A percentile compares a stretch with the other conserved stretches of the same genome.
phyloP scores from a whole-genome alignment of 129 eudicot species.

The Tagetes patula region DNA sequence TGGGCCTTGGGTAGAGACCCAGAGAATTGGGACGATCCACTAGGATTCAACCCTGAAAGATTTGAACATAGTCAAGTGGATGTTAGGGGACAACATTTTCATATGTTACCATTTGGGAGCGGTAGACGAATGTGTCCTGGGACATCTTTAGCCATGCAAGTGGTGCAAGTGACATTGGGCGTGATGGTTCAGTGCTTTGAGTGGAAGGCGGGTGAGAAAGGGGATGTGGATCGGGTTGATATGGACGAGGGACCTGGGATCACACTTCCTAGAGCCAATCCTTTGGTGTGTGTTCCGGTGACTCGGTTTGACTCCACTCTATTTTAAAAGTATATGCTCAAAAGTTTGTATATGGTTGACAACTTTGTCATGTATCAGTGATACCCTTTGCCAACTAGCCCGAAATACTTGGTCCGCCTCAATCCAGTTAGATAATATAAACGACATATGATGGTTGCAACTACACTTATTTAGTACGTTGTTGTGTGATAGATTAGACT shows the following conservation, averaged over 20 bases:
- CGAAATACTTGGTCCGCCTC: background rate
- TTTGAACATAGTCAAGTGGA: constrained; percentile 47
- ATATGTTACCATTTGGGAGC: constrained; percentile 63
- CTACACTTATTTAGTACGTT: background rate
- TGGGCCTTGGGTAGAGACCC: constrained; percentile 63
- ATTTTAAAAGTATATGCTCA: background rate
- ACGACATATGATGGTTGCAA: background rate
- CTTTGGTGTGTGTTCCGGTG: constrained; percentile 58
- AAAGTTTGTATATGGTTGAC: background rate
- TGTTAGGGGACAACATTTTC: constrained; percentile 65
- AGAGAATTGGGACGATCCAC: constrained; percentile 51
- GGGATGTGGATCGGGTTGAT: constrained; percentile 35
- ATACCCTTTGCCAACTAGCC: background rate
- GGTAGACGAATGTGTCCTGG: constrained; percentile 78
- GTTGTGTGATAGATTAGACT: background rate
- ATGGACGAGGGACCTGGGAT: constrained; percentile 66
- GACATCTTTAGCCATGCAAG: constrained; percentile 47
- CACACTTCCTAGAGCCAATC: constrained; percentile 66
- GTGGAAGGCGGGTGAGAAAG: constrained; percentile 44
- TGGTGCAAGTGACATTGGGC: constrained; percentile 54
- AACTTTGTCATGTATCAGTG: background rate
- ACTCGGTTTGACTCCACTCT: constrained; percentile 36
- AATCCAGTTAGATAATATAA: background rate
- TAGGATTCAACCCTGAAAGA: constrained; percentile 51
- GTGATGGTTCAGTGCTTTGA: constrained; percentile 67